phyloP scores from a whole-genome alignment of 371 early-diverging fungal species.

The Lichtheimia hyalospora region DNA sequence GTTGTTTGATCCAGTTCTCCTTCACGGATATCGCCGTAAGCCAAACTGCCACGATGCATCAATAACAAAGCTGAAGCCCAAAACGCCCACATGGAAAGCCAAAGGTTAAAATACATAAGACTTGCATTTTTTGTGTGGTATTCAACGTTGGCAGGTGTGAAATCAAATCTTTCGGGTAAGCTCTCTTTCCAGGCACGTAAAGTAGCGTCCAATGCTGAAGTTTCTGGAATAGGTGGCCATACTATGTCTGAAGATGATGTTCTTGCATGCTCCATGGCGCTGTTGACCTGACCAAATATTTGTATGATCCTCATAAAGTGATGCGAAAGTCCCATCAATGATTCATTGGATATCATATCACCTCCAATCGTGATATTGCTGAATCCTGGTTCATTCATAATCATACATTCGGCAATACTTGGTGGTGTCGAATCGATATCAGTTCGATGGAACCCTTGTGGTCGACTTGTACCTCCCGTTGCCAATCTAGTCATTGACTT shows the following conservation, averaged over 20 bases:
- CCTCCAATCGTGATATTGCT: constrained; percentile 20
- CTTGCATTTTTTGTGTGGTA: constrained; percentile 29
- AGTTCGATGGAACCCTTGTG: constrained; percentile 53
- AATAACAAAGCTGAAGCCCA: constrained; percentile 39
- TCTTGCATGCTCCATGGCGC: constrained; percentile 49
- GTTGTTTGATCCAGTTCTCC: constrained; percentile 6
- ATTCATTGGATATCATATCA: constrained; percentile 16
- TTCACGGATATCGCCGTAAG: constrained; percentile 30
- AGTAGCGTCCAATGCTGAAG: constrained; percentile 34
- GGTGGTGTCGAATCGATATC: constrained; percentile 57
- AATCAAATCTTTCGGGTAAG: constrained; percentile 31
- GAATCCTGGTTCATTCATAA: constrained; percentile 31
- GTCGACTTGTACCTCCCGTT: constrained; percentile 54
- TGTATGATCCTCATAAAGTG: constrained; percentile 28
- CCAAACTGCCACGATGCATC: constrained; percentile 45
- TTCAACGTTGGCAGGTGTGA: constrained; percentile 21
- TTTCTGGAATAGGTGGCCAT: constrained; percentile 55
- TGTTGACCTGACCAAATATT: constrained; percentile 50
- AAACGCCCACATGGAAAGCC: constrained; percentile 37
- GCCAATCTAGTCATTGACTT: constrained; percentile 22
- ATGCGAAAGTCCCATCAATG: constrained; percentile 30
- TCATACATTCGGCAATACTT: constrained; percentile 46
- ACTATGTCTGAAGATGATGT: constrained; percentile 25
- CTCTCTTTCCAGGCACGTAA: constrained; percentile 33
- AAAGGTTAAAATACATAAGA: constrained; percentile 35